These are phyloP conservation scores for Candida nitratophila DNA, from an alignment of 805 yeast species.

Conservation along the genomic window DNA sequence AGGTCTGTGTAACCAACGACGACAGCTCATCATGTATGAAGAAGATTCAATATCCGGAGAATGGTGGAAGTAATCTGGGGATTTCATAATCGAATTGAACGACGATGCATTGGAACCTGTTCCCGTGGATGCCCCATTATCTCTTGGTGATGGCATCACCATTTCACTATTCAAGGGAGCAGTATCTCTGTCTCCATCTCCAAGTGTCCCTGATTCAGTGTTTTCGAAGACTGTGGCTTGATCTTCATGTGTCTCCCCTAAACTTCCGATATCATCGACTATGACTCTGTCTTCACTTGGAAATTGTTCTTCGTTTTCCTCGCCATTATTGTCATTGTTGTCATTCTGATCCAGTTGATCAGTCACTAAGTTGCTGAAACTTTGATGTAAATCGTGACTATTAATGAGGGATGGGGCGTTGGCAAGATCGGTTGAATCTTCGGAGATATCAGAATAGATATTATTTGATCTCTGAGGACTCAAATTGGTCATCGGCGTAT, in stretches of 20 bases:
- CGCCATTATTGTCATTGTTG: too few relatives aligned
- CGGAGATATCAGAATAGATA: conserved; percentile 3
- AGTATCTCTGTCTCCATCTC: too few relatives aligned
- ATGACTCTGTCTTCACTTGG: too few relatives aligned
- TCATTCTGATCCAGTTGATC: neutral
- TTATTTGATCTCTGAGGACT: conserved; percentile 1
- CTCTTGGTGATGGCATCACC: too few relatives aligned
- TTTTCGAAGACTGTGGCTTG: too few relatives aligned
- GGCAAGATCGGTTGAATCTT: neutral
- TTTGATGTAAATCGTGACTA: too few relatives aligned
- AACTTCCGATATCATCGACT: too few relatives aligned
- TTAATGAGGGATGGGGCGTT: neutral
- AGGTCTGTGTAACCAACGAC: neutral
- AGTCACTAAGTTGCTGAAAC: neutral
- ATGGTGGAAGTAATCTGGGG: conserved; percentile 4
- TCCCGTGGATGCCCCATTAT: too few relatives aligned
- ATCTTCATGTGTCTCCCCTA: too few relatives aligned
- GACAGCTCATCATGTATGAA: neutral
- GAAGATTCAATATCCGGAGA: neutral
- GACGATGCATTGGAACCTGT: too few relatives aligned
- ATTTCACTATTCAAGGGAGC: too few relatives aligned
- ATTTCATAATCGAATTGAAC: conserved; percentile 4
- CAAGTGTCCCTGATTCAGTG: neutral
- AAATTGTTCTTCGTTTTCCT: too few relatives aligned
- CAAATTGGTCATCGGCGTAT: neutral